Conservation (phyloP, 495 filamentous ascomycete genomes). For the Aspergillus heteromorphus region DNA sequence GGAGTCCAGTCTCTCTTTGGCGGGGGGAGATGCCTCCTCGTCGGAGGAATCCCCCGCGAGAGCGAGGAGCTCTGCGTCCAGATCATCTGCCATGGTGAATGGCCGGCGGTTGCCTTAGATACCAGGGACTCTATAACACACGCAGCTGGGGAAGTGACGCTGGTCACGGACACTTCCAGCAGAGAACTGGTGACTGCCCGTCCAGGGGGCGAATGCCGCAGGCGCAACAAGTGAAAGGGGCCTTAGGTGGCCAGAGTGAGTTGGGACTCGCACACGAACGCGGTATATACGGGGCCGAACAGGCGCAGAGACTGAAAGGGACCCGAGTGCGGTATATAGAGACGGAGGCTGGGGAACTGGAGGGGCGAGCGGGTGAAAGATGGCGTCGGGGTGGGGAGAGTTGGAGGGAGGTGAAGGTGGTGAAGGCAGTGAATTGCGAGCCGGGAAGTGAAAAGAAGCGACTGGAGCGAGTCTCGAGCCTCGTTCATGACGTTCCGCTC, state of each 20-base stretch:
- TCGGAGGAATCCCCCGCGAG: constrained; percentile 66
- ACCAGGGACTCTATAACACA: constrained; percentile 9
- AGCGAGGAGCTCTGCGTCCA: constrained; percentile 84
- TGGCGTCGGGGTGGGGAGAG: constrained; percentile 6
- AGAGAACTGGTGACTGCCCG: not conserved
- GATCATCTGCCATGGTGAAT: constrained; percentile 55
- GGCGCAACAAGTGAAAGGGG: constrained; percentile 11
- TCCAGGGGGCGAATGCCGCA: not conserved
- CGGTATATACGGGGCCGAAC: constrained; percentile 7
- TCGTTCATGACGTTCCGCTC: constrained; percentile 21
- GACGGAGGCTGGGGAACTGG: not conserved
- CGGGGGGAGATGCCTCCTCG: constrained; percentile 44
- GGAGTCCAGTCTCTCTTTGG: constrained; percentile 23
- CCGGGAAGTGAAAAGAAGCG: constrained; percentile 15
- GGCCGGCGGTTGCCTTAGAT: constrained; percentile 7
- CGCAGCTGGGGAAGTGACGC: not conserved
- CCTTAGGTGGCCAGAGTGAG: constrained; percentile 9
- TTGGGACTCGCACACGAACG: not conserved
- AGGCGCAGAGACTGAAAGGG: not conserved
- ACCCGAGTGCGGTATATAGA: constrained; percentile 1
- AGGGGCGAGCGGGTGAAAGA: not conserved
- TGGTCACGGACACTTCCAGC: constrained; percentile 2
- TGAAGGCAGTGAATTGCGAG: constrained; percentile 10
- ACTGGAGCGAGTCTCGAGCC: constrained; percentile 4
- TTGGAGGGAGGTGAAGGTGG: constrained; percentile 9